These are phyloP conservation scores for Venturia nashicola DNA, from an alignment of 2,329 filamentous ascomycete species.

Conservation along the genomic window DNA sequence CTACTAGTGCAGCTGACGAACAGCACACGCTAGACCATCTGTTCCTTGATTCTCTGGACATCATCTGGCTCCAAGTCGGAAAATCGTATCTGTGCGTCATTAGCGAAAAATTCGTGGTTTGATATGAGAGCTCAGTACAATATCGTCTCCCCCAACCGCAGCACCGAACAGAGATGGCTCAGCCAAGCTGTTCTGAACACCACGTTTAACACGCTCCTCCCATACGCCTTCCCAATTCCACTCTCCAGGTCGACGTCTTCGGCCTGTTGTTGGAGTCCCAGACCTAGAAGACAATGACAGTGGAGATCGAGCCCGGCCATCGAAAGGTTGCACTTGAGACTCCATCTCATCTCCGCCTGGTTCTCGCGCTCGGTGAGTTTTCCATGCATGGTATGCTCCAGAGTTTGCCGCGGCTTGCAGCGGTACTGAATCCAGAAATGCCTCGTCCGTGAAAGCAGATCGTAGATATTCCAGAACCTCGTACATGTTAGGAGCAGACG, in stretches of 20 bases:
- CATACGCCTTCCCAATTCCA: conserved; percentile 99
- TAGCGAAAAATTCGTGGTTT: background rate
- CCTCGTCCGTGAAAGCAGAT: conserved; percentile 66
- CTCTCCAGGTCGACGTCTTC: conserved; percentile 53
- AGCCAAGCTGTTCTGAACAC: conserved; percentile 62
- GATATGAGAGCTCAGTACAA: conserved; percentile 12
- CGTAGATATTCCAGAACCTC: conserved; percentile 71
- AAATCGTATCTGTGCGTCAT: conserved; percentile 24
- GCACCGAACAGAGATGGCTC: conserved; percentile 69
- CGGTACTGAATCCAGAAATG: conserved; percentile 65
- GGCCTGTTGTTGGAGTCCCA: conserved; percentile 13
- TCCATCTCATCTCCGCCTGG: background rate
- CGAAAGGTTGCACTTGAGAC: background rate
- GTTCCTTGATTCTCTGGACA: conserved; percentile 17
- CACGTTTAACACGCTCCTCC: conserved; percentile 76
- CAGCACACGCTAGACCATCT: conserved; percentile 12
- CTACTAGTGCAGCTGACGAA: background rate
- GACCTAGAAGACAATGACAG: background rate
- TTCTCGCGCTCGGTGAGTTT: conserved; percentile 45
- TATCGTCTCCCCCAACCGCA: conserved; percentile 9
- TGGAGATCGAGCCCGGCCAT: background rate
- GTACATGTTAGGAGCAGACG: conserved; percentile 34
- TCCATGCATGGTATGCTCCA: conserved; percentile 91
- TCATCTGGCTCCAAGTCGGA: conserved; percentile 22
- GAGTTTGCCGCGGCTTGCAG: conserved; percentile 77